Base-by-base conservation (phyloP, 768 basidiomycete genomes). In the Lactarius akahatsu region DNA sequence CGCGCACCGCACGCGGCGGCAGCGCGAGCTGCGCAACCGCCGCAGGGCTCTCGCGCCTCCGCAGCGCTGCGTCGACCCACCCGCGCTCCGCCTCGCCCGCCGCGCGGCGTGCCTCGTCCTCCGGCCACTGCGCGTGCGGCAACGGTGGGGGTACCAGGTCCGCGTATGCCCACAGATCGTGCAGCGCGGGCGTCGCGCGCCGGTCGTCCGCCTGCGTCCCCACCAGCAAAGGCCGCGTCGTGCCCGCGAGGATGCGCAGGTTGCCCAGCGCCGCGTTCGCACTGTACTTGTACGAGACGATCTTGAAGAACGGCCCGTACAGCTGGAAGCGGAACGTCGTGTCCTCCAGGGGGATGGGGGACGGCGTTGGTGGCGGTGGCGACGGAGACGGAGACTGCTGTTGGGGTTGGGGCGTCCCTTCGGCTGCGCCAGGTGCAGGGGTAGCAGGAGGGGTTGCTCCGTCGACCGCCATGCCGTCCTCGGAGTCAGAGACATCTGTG, bases 261-360 rank as follows among this genome's bases (percentile, higher is more conserved):
- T 15, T 13, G 26, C 66, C 60, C 2, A 62, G 57, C 32, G 55
- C 38, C n/a, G 38, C 47, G 18, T 66, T 58, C 20, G 59, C 68
- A 36, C 61, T 62, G 47, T 62, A 55, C 52, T 62, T 67, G 61
- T 67, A 67, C 34, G 60, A 62, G 61, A 67, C 59, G 61, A 67
- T 67, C 60, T 67, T 67, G 60, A 69, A 67, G 61, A 59, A 62
- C 8, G 65, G 60, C 0, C 68, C 68, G 57, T 66, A 66, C n/a
- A 69, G 36, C 57, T 68, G 67, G 66, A 68, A 69, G 47, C 69
- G 69, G 59, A 69, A 69, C 18, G 69, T 68, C 38, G 69, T 69
- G 57, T 68, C 66, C 5, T 36, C 47, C 36, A 69, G 45, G 4
- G 62, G 66, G 43, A 63, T 38, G 3, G 15, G 66, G 9, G 54